Base-by-base conservation (phyloP, 192 early-diverging fungal genomes). In the Dimargaris cristalligena region DNA sequence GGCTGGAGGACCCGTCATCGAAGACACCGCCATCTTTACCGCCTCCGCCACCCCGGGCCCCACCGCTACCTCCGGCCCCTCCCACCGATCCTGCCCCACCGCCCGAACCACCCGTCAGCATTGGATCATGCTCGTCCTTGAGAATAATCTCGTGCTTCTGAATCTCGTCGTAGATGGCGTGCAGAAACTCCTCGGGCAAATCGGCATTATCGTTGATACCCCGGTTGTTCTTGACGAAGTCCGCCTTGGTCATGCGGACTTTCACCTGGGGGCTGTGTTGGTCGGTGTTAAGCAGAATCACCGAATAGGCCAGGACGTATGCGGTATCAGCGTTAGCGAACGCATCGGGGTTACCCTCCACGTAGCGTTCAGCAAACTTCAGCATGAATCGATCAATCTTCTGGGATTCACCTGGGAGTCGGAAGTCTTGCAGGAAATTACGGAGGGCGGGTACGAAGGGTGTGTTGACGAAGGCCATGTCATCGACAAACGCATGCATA, bases 341-440 rank as follows among this genome's bases (percentile, higher is more conserved):
- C 0, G 72, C 70, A 3, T 68, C 67, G 1, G 89, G 85, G 59
- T 96, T 92, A 48, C 83, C 86, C 63, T 86, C 81, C 13, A 91
- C 65, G 61, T 86, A 96, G 29, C 90, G 79, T 68, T 93, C 91
- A 33, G 92, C 92, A 75, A 93, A 96, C 71, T 96, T 96, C 18
- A 96, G 77, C 92, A 96, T 96, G 63, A 91, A 94, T 34, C 92
- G 75, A 71, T 96, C 92, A 64, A 96, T 96, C 75, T 94, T 93
- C 65, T 96, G 92, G 28, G 85, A 77, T 70, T 96, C 92, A 32
- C 92, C 92, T 2, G 92, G 92, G 41, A 96, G 75, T 59, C 92
- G 67, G 73, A 96, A 96, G 46, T 75, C 72, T 65, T 96, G 92
- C 56, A 96, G 68, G 63, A 92, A 92, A 32, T 67, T 66, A 25